Base-by-base conservation (phyloP, 2,329 filamentous ascomycete genomes). In the Waltergamsia citrina region DNA sequence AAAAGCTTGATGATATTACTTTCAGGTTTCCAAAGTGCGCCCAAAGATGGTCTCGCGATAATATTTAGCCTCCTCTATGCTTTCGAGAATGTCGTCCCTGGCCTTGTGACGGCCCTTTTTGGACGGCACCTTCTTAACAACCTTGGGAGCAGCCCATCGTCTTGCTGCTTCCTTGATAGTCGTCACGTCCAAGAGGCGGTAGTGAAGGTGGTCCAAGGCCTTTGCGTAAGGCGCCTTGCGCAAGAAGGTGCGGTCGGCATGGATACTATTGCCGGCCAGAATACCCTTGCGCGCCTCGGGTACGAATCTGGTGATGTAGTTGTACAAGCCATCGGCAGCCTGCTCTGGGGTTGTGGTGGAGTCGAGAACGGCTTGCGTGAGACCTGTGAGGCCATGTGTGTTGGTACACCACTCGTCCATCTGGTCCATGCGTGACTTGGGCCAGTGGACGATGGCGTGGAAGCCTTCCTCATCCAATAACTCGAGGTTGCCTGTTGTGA, bases 121-220 rank as follows among this genome's bases (percentile, higher is more conserved):
- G 41, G 51, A 57, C 10, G 90, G 88, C 19, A 74, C 77, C 29
- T 66, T 63, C 36, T 64, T 62, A 40, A 83, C 50, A 20, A 61
- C 38, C 27, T 45, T 42, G 34, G 45, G 48, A 21, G 53, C 43
- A 28, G 77, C 79, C 90, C 92, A 98, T 29, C 90, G 71, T 43
- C 77, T 74, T 14, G 80, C 83, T 16, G 85, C 88, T 63, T 98
- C 92, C 62, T 96, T 96, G 50, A 96, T 74, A 30, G 78, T 74
- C 57, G 87, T 95, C 35, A 96, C 86, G 54, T 98, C 92, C 31
- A 96, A 62, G 42, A 98, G 83, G 12, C 92, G 76, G 59, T 98
- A 87, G 58, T 94, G 84, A 44, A 98, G 64, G 57, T 92, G 76
- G 37, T 82, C 74, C 32, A 85, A 60, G 3, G 94, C 77, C 38